Evolutionary conservation across 495 filamentous ascomycete genomes (phyloP), one percentile per base, ranked within the genome.

Genomic region (Staphylotrichum longicolle): DNA sequence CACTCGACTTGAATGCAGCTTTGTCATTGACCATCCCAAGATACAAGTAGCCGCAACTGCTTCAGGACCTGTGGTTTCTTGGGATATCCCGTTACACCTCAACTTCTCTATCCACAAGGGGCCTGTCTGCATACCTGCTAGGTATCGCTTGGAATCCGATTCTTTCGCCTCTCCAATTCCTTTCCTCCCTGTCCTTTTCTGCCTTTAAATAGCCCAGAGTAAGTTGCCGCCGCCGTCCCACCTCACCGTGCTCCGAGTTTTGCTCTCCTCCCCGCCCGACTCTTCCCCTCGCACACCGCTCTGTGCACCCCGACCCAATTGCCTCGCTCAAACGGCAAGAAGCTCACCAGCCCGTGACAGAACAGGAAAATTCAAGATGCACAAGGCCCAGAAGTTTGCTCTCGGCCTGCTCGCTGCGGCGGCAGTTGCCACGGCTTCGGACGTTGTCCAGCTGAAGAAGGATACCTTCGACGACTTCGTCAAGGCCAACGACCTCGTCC

Each of bases 381-480:
- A 72, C 48, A 63, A 58, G 48, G 64, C 64, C 51, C 63, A 67
- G 46, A 74, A 69, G 64, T 55, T 71, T 49, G 73, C 71, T 51
- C 65, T 72, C 64, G 82, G 82, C 72, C 76, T 90, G 73, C 80
- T 90, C 58, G 82, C 83, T 59, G 86, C 87, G 58, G 88, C 89
- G 47, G 75, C 82, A 27, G 81, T 83, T 35, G 78, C 79, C 57
- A 77, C 80, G 40, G 81, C 81, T 11, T 93, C 90, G 37, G 90
- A 98, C 72, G 94, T 98, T 46, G 78, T 87, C 63, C 83, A 90
- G 40, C 78, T 99, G 60, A 93, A 86, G 74, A 88, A 84, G 75
- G 91, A 94, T 67, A 92, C 84, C 47, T 98, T 98, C 70, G 77
- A 86, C 49, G 82, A 83, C 53, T 99, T 97, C 77, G 77, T 99